Conservation (phyloP, 2,329 filamentous ascomycete species). For the Venturia nashicola region DNA sequence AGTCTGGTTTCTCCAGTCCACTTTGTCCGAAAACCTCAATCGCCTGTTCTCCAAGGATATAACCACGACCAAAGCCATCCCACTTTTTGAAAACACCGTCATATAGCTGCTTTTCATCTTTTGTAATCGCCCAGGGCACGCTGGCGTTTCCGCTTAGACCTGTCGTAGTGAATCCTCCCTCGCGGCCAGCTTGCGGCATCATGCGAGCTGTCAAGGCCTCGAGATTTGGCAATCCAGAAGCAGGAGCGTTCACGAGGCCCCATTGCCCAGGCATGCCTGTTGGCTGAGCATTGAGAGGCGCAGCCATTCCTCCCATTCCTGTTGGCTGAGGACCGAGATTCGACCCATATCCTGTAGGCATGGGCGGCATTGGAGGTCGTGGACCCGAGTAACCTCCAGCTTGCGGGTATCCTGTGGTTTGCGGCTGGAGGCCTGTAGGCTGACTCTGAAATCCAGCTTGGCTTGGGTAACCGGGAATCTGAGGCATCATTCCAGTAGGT, state of each 20-base stretch:
- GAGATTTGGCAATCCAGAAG: slow-evolving; percentile 83
- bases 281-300: slow-evolving; percentile 75
- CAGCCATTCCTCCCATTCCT: slow-evolving; percentile 46
- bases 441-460: slow-evolving; percentile 32
- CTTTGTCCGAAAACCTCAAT: slow-evolving; percentile 97
- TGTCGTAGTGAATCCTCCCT: slow-evolving; percentile 73
- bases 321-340: slow-evolving; percentile 50
- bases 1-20: slow-evolving; percentile 76
- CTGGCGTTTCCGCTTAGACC: slow-evolving; percentile 88
- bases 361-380: slow-evolving; percentile 64
- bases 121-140: slow-evolving; percentile 96
- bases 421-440: slow-evolving; percentile 54
- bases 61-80: slow-evolving; percentile 90
- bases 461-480: slow-evolving; percentile 32
- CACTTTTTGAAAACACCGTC: slow-evolving; percentile 90
- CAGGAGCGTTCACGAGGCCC: slow-evolving; percentile 93
- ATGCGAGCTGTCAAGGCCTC: slow-evolving; percentile 84
- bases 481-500: slow-evolving; percentile 28
- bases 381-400: slow-evolving; percentile 71
- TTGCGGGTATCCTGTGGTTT: slow-evolving; percentile 46
- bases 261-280: slow-evolving; percentile 90
- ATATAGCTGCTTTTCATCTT: slow-evolving; percentile 95
- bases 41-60: slow-evolving; percentile 79
- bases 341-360: slow-evolving; percentile 65
- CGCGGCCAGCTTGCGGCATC: slow-evolving; percentile 89